These are phyloP conservation scores for Hypoxylon fuscum DNA, from an alignment of 495 filamentous ascomycete genomes.

Conservation along the genomic window DNA sequence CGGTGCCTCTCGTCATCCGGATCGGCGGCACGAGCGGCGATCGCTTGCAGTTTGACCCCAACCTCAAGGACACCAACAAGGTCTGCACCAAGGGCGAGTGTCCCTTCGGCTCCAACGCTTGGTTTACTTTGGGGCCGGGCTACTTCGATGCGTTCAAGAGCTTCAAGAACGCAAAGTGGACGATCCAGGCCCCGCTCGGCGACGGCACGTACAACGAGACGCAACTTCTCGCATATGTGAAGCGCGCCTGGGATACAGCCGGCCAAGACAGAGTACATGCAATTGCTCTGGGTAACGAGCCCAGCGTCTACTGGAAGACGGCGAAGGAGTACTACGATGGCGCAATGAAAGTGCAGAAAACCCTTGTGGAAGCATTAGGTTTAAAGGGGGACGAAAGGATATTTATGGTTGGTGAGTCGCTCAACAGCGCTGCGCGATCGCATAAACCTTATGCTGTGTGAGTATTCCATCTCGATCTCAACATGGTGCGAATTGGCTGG, in stretches of 20 bases:
- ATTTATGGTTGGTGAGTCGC: neutral
- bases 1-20: neutral
- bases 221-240: slow-evolving; percentile 3
- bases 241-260: neutral
- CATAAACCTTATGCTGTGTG: slow-evolving; percentile 6
- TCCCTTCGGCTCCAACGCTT: neutral
- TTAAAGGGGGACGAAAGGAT: neutral
- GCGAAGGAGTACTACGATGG: slow-evolving; percentile 6
- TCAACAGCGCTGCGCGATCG: neutral
- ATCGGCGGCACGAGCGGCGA: slow-evolving; percentile 9
- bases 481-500: neutral
- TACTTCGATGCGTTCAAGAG: slow-evolving; percentile 1
- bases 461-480: neutral
- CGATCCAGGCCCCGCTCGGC: neutral
- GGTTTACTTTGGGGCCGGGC: neutral
- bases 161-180: neutral
- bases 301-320: neutral
- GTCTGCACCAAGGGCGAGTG: neutral
- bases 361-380: neutral
- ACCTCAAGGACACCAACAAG: neutral
- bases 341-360: neutral
- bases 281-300: slow-evolving; percentile 1
- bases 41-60: neutral
- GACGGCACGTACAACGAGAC: slow-evolving; percentile 5
- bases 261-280: neutral